Base-by-base conservation (phyloP, 2,329 filamentous ascomycete genomes). In the Colletotrichum coccodes region DNA sequence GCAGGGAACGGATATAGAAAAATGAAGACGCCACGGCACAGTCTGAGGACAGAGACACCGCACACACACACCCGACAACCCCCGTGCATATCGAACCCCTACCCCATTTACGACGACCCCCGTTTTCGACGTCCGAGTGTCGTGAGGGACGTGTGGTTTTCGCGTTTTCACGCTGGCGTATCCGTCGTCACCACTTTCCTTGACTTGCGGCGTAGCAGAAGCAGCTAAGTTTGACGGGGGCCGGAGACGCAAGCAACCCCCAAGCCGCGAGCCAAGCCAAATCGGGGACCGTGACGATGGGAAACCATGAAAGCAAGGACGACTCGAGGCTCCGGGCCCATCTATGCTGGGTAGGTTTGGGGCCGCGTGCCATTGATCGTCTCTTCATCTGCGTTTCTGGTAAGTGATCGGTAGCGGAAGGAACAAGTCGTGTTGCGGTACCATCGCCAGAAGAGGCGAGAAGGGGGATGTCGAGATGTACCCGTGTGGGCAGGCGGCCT, bases 111-210 rank as follows among this genome's bases (percentile, higher is more conserved):
- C 62, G 44, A 52, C 28, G 36, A n/a, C 47, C 32, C n/a, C 32
- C n/a, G 38, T 47, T 47, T 21, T 38, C 38, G 40, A 59, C 23
- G 60, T 64, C 60, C 54, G 54, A 64, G 60, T 38, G 53, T 60
- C 46, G 53, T 64, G 53, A 60, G 14, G 26, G 44, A 64, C 65
- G 65, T 68, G 65, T 64, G 60, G 53, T 64, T 68, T 68, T 64
- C 65, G 65, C 65, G 65, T 60, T 49, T 54, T 21, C 36, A 3
- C 16, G 36, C 36, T 38, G 36, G 36, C 36, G 16, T 5, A 38
- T 38, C 11, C 16, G 36, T 14, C 36, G 36, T 38, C 49, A 34
- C 18, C 47, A 21, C 28, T n/a, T 34, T 21, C 9, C 30, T 7
- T 28, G 36, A 14, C 53, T 28, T 30, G 52, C 44, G 18, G 11